Percentiles rank a stretch among this genome's conserved stretches.
Conservation (phyloP, 805 yeast species). For the Zygotorulaspora florentina region DNA sequence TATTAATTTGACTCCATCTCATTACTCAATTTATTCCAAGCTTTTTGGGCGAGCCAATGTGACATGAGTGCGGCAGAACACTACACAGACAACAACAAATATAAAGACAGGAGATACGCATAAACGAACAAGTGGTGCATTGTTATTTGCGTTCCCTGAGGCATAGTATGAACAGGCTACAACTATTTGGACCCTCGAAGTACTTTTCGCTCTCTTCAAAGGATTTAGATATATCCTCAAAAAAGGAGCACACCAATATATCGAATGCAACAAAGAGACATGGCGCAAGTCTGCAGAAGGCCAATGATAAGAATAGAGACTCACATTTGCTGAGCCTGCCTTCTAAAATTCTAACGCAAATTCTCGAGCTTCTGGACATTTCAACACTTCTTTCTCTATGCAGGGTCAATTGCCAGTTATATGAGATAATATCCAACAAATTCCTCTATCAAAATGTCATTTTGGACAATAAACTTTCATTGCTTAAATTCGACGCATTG, state of each 20-base stretch:
- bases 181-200: conserved; percentile 22
- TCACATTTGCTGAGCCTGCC: conserved; percentile 24
- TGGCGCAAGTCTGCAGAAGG: background rate
- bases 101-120: background rate
- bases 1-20: too few species aligned
- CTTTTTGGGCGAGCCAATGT: too few species aligned
- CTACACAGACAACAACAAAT: too few species aligned
- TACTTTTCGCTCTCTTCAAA: conserved; percentile 38
- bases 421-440: conserved; percentile 23
- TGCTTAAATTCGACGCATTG: conserved; percentile 30
- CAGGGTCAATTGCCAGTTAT: conserved; percentile 24
- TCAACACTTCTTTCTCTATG: conserved; percentile 22
- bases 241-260: background rate
- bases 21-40: too few species aligned
- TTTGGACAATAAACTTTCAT: conserved; percentile 23
- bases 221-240: background rate
- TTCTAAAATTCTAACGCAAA: conserved; percentile 20
- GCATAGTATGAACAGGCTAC: conserved; percentile 20
- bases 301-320: background rate
- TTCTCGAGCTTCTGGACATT: conserved; percentile 26
- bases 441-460: conserved; percentile 28
- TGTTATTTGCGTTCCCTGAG: background rate
- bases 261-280: too few species aligned
- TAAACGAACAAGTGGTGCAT: background rate
- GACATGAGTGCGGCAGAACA: too few species aligned